phyloP scores from a whole-genome alignment of 2,329 filamentous ascomycete species.

The Periconia macrospinosa region DNA sequence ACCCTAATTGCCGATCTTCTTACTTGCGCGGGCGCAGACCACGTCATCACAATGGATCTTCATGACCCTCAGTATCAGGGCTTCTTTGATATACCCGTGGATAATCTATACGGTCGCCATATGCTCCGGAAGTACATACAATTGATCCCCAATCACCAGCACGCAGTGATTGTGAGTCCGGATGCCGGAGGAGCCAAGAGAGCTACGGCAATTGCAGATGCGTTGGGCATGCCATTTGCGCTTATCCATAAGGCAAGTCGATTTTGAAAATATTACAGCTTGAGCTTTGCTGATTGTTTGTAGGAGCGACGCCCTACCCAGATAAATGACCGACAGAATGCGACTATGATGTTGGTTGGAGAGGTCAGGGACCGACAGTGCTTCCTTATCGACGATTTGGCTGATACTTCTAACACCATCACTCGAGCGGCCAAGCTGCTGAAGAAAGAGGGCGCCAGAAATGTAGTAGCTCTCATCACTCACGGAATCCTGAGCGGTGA shows the following conservation, averaged over 20 bases:
- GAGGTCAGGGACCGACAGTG: constrained; percentile 79
- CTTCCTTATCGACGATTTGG: constrained; percentile 91
- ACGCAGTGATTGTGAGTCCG: constrained; percentile 91
- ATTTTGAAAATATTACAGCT: neutral
- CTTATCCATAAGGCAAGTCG: constrained; percentile 89
- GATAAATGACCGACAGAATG: constrained; percentile 78
- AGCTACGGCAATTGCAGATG: constrained; percentile 92
- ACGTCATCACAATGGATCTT: constrained; percentile 96
- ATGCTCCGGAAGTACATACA: constrained; percentile 71
- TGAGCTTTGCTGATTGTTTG: constrained; percentile 6
- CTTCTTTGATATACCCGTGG: constrained; percentile 98
- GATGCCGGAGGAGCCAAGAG: constrained; percentile 97
- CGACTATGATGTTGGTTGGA: constrained; percentile 92
- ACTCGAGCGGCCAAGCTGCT: constrained; percentile 94
- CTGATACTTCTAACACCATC: constrained; percentile 96
- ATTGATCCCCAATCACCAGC: constrained; percentile 79
- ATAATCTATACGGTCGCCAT: constrained; percentile 89
- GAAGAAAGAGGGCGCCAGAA: constrained; percentile 87
- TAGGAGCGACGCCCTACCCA: constrained; percentile 87
- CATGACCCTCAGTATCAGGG: constrained; percentile 92
- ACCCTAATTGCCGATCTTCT: constrained; percentile 92
- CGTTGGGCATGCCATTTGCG: constrained; percentile 90
- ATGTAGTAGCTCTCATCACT: constrained; percentile 88
- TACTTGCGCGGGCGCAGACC: constrained; percentile 93
- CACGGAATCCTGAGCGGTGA: constrained; percentile 96